Base-by-base conservation (phyloP, 1,284 basidiomycete genomes). In the Stereum hirsutum region DNA sequence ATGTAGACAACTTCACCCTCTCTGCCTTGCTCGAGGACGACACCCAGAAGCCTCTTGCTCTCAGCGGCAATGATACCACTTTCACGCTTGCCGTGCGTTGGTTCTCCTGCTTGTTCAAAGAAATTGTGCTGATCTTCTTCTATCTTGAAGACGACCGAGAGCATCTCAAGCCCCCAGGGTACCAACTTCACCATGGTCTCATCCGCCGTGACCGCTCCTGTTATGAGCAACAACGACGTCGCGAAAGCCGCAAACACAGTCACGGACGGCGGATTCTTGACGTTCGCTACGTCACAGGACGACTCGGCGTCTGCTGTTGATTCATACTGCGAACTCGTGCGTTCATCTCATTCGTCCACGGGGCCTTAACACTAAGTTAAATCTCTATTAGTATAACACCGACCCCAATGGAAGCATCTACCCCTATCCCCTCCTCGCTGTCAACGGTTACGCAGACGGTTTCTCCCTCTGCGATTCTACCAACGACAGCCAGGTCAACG, bases 291-390 rank as follows among this genome's bases (percentile, higher is more conserved):
- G 5, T 11, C 28, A 10, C 5, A n/a, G 6, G n/a, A 11, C 7
- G 25, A 19, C n/a, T 14, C 25, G 7, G 20, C 33, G 14, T n/a
- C 21, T 24, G 25, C 36, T 14, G 37, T 28, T 14, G 17, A 39
- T 15, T 17, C 15, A 10, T 44, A 44, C 30, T 44, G 43, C 36
- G 43, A 44, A 20, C 23, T 39, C 19, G 43, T 44, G 15, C 25
- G 37, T 44, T 23, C 4, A 14, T 10, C 6, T 15, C 14, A 7
- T 26, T 5, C 14, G n/a, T 36, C 5, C 4, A 15, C 31, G 20
- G 25, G 8, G 27, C 15, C 35, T 10, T 10, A 14, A 20, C 25
- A 5, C 24, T 26, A 6, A 5, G 19, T 27, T 26, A 23, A n/a
- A 20, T 10, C n/a, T 20, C 6, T 7, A 12, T n/a, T 12, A 44